Base-by-base conservation (phyloP, 2,329 filamentous ascomycete species). In the Scedosporium boydii region DNA sequence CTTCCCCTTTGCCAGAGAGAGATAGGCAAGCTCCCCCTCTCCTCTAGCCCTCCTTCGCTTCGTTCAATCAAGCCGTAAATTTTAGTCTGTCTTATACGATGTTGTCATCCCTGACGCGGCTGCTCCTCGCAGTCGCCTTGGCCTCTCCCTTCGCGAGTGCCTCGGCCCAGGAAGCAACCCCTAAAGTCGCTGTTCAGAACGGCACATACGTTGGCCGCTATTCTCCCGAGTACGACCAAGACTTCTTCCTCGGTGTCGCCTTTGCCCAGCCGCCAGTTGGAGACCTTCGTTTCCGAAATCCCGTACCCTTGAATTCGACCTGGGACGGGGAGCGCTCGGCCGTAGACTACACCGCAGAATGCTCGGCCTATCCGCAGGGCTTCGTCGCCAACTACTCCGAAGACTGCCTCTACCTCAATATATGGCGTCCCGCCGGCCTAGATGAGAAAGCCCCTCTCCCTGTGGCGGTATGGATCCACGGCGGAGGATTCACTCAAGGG, bases 161-260 rank as follows among this genome's bases (percentile, higher is more conserved):
- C 23, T 23, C 23, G 23, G 23, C 23, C 23, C 23, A 23, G 23
- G 3, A 23, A 23, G 23, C 23, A 23, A 23, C 59, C 6, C 42
- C 59, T 18, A 48, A n/a, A 4, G 59, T 53, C 9, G 34, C 59
- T n/a, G 46, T 68, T 3, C n/a, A 55, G 46, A 82, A 82, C 68
- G 80, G 81, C 27, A 81, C 80, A 0, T 81, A 80, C 65, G 63
- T 68, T 26, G 81, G 81, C 4, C 63, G 74, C 1, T 70, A 74
- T 62, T 75, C 73, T 42, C 75, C 26, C 12, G 16, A 14, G 14
- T n/a, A 18, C 18, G 46, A 14, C 12, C 80, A 82, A 58, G 81
- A 84, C 64, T 74, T 77, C 63, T 84, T 83, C 68, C 70, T 82
- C 3, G 80, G 80, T 1, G 78, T 87, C 1, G 83, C 82, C 0